Evolutionary conservation across 164 flowering plant genomes (phyloP).

Genomic region (Kalanchoe fedtschenkoi): DNA sequence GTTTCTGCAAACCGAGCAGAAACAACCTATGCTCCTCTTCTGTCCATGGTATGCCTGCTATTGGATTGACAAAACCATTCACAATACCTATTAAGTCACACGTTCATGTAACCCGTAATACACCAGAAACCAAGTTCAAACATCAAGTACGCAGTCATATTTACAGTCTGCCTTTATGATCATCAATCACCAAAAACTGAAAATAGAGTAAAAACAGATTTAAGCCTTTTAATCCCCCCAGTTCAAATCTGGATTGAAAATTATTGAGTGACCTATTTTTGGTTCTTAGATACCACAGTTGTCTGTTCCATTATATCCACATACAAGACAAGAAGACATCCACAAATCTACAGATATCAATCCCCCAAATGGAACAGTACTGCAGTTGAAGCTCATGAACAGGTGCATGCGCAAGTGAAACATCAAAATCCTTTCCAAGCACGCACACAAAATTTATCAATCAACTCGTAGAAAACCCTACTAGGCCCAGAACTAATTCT

Average conservation of each 20-base stretch:
- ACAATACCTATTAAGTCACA: neutral
- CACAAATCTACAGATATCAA: no score
- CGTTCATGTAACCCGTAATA: neutral
- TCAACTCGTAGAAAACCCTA: no score
- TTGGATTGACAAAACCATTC: neutral
- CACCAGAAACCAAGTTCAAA: neutral
- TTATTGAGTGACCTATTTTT: neutral
- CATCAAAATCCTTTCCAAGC: no score
- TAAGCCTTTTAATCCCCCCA: neutral
- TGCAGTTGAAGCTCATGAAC: no score
- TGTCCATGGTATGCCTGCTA: slow-evolving; percentile 77
- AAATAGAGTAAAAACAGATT: neutral
- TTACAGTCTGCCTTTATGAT: neutral
- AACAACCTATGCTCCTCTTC: slow-evolving; percentile 93
- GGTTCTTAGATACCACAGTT: neutral
- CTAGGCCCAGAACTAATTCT: no score
- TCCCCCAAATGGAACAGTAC: no score
- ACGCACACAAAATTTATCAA: no score
- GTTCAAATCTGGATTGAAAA: neutral
- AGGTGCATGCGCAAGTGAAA: no score
- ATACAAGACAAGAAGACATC: no score
- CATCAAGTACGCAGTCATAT: neutral
- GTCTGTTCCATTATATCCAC: no score
- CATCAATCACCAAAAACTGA: no score
- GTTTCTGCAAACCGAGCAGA: slow-evolving; percentile 75